These are phyloP conservation scores for Penicillium sp. DNA, from an alignment of 2,329 filamentous ascomycete species.

Conservation along the genomic window DNA sequence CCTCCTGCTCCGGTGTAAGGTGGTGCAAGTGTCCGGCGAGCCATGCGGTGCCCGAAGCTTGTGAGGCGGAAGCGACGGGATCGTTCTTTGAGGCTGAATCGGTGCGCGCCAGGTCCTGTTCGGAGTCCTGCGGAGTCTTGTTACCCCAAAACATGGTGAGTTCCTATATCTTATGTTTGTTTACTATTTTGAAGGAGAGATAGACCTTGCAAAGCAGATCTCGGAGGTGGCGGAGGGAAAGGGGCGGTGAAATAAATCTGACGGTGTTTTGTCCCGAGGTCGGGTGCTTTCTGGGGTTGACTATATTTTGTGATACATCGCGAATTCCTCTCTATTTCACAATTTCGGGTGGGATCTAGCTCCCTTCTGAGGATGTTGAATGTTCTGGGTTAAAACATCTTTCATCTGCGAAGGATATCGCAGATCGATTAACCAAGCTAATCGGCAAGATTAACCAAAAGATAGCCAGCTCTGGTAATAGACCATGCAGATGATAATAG, in stretches of 20 bases:
- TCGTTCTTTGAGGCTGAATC: constrained; percentile 35
- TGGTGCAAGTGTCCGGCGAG: constrained; percentile 72
- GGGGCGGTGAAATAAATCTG: constrained; percentile 8
- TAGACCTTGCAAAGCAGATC: neutral
- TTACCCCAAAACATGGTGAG: constrained; percentile 31
- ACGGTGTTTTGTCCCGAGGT: neutral
- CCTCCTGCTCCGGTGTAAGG: constrained; percentile 65
- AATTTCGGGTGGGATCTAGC: neutral
- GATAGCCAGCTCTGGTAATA: neutral
- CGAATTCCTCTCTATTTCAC: neutral
- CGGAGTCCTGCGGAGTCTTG: constrained; percentile 30
- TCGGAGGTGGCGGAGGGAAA: constrained; percentile 1
- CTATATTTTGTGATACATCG: neutral
- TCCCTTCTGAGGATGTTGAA: neutral
- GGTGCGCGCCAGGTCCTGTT: constrained; percentile 27
- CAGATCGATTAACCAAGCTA: neutral
- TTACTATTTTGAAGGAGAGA: neutral
- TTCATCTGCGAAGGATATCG: neutral
- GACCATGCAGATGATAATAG: neutral
- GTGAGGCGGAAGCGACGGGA: constrained; percentile 34
- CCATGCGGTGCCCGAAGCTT: constrained; percentile 38
- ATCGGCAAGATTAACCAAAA: constrained; percentile 3
- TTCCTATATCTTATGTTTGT: neutral
- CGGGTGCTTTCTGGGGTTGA: neutral
- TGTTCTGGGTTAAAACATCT: neutral